Conservation (phyloP, 495 filamentous ascomycete genomes). For the Niebla homalea region DNA sequence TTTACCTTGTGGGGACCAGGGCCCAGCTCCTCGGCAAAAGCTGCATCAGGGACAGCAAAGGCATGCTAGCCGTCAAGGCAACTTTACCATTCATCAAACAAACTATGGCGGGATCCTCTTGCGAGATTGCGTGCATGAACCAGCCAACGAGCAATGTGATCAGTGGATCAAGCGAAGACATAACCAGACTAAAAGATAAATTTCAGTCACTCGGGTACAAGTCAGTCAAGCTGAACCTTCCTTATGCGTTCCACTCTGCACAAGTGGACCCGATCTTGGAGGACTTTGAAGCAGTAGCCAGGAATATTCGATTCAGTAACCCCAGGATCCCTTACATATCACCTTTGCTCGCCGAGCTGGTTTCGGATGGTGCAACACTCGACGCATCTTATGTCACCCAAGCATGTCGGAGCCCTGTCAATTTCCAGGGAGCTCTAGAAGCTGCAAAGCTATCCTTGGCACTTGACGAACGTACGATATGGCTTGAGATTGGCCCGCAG, state of each 20-base stretch:
- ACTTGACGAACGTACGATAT: conserved; percentile 8
- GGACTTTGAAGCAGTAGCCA: conserved; percentile 42
- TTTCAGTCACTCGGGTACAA: conserved; percentile 14
- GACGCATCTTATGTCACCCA: conserved; percentile 8
- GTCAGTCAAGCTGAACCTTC: conserved; percentile 18
- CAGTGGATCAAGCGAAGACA: conserved; percentile 16
- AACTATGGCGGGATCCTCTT: conserved; percentile 1
- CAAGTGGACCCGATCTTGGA: conserved; percentile 56
- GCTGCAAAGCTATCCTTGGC: conserved; percentile 1
- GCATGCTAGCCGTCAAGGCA: conserved; percentile 19
- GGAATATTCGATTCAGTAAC: conserved; percentile 39
- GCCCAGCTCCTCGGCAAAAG: conserved; percentile 20
- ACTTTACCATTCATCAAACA: conserved; percentile 2
- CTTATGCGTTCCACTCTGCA: conserved; percentile 60
- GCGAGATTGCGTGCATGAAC: conserved; percentile 27
- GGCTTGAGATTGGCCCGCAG: conserved; percentile 16
- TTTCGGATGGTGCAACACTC: conserved; percentile 6
- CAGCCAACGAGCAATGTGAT: conserved; percentile 22
- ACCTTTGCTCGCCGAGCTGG: conserved; percentile 31
- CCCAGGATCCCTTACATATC: conserved; percentile 56
- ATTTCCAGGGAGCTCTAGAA: conserved; percentile 11
- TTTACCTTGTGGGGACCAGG: conserved; percentile 26
- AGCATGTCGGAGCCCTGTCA: conserved; percentile 12
- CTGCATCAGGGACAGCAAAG: conserved; percentile 21
- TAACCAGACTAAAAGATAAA: conserved; percentile 7